These are phyloP conservation scores for Parmelia sp. DNA, from an alignment of 495 filamentous ascomycete genomes.

Conservation along the genomic window DNA sequence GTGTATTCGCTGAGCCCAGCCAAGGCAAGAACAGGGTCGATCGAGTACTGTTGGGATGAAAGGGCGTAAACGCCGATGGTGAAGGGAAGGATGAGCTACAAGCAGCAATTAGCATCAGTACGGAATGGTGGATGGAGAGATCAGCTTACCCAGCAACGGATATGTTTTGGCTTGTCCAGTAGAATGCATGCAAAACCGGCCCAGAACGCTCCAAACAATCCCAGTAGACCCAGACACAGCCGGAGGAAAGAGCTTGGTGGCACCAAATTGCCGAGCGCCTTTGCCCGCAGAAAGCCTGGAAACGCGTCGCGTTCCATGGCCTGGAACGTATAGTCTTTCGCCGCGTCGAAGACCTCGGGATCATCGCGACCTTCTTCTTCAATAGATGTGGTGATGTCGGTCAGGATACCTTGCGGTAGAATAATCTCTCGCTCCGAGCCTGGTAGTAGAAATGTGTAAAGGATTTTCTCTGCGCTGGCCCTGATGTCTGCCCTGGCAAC, in stretches of 20 bases:
- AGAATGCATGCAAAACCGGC: conserved; percentile 88
- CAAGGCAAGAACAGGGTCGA: conserved; percentile 89
- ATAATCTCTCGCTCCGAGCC: conserved; percentile 94
- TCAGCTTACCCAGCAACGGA: conserved; percentile 71
- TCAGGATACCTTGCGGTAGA: conserved; percentile 76
- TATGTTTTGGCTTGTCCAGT: conserved; percentile 65
- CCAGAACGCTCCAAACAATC: conserved; percentile 91
- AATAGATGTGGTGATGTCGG: conserved; percentile 72
- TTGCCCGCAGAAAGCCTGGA: conserved; percentile 88
- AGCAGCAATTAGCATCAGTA: conserved; percentile 9
- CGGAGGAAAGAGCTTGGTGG: conserved; percentile 78
- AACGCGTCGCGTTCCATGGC: conserved; percentile 99
- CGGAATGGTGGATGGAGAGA: not conserved
- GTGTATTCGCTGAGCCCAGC: conserved; percentile 89
- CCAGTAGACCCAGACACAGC: conserved; percentile 75
- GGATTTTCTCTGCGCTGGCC: conserved; percentile 91
- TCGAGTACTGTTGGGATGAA: conserved; percentile 83
- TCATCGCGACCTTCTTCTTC: conserved; percentile 89
- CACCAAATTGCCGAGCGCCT: conserved; percentile 90
- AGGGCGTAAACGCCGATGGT: conserved; percentile 82
- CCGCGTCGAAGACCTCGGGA: conserved; percentile 91
- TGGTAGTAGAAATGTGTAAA: conserved; percentile 89
- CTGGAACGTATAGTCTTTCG: conserved; percentile 98
- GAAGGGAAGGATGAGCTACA: conserved; percentile 86
- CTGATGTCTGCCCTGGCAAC: conserved; percentile 81